Percentiles rank a stretch among this genome's conserved stretches.
These are phyloP conservation scores for Rosa persica DNA, from an alignment of 306 rosid species.

Conservation along the genomic window DNA sequence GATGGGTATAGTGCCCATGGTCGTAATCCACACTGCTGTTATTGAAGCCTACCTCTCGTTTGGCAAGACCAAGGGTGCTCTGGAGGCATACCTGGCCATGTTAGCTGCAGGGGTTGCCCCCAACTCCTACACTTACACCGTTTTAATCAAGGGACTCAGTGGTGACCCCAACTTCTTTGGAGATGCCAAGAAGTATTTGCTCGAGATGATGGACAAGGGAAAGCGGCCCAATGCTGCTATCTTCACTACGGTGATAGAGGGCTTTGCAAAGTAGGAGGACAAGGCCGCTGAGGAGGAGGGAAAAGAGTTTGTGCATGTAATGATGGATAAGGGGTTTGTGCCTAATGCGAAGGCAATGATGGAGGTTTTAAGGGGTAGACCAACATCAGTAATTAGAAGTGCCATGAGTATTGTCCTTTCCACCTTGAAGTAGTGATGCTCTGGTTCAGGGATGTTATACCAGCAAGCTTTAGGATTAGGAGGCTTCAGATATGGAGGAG, in stretches of 20 bases:
- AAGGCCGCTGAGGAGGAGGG: too few relatives aligned
- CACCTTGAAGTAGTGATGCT: background rate
- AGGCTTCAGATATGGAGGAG: background rate
- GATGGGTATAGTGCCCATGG: constrained; percentile 52
- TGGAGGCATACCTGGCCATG: constrained; percentile 60
- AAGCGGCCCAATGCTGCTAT: too few relatives aligned
- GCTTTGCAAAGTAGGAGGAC: too few relatives aligned
- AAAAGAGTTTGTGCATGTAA: too few relatives aligned
- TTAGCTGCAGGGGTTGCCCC: constrained; percentile 65
- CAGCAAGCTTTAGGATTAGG: background rate
- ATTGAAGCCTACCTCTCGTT: constrained; percentile 62
- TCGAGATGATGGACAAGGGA: too few relatives aligned
- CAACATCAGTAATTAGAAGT: background rate
- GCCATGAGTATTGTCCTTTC: background rate
- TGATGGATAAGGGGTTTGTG: too few relatives aligned
- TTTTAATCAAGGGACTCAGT: constrained; percentile 38
- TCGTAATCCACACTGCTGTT: constrained; percentile 62
- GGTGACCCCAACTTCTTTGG: too few relatives aligned
- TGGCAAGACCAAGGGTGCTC: constrained; percentile 54
- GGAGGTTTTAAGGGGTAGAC: constrained; percentile 35
- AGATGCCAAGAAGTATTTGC: too few relatives aligned
- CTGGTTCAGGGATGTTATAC: background rate
- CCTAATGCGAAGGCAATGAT: constrained; percentile 58
- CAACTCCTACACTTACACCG: constrained; percentile 59
- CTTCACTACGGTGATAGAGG: too few relatives aligned